Evolutionary conservation across 805 yeast species (phyloP), one percentile per base, ranked within the genome.

Genomic region (Grigorovia jiainica): DNA sequence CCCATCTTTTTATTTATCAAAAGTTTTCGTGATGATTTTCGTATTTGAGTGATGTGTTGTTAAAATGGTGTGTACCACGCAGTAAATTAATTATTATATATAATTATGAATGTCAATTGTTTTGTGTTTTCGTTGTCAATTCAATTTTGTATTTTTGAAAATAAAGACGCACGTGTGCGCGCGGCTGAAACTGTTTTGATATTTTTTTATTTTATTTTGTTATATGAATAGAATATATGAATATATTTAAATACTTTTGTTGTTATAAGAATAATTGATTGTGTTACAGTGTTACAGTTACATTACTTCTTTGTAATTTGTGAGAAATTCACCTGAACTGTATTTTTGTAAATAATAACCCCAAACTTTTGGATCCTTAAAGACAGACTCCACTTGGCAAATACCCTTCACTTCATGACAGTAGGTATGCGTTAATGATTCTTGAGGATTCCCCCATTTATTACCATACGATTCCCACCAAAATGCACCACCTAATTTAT

Each of bases 381-480:
- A 58, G 32, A 57, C 42, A 20, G 52, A 40, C 11, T 44, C 31
- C 9, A 17, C 31, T 27, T 17, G 16, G 6, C 18, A n/a, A 15
- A 15, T 15, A 24, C n/a, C n/a, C n/a, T n/a, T n/a, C n/a, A 34
- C 24, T 15, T 24, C 36, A 13, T 24, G 13, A 11, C 4, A 1
- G n/a, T 13, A 79, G 3, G 61, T 63, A n/a, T 56, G 45, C 8
- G 78, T 50, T 21, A 78, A 55, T 0, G 79, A 73, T 29, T 66
- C 52, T 1, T 53, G 41, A 2, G 53, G 50, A 36, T 65, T 51
- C 2, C 31, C 27, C 38, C 61, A 54, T 2, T 61, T 52, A 53
- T 87, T 95, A 2, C 95, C 95, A 43, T 80, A 72, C 0, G 95
- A 80, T 53, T 90, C 97, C 97, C 97, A 90, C 81, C 85, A 89